Conservation (phyloP, 768 basidiomycete genomes). For the Psilocybe tampanensis region DNA sequence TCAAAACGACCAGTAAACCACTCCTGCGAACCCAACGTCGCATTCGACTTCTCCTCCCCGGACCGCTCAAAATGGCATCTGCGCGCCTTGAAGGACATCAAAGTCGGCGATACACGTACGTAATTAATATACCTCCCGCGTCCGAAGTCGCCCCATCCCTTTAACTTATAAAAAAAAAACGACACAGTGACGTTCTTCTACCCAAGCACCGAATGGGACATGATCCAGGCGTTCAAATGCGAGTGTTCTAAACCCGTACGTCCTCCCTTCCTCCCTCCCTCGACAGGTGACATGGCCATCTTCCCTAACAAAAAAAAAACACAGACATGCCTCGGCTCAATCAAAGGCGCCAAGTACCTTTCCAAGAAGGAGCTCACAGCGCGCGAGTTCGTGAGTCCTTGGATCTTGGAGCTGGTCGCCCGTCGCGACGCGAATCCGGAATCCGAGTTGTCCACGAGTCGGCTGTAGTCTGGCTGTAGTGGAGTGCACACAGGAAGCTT, state of each 20-base stretch:
- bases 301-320: neutral
- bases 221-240: slow-evolving; percentile 65
- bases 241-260: slow-evolving; percentile 46
- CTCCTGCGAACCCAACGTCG: slow-evolving; percentile 62
- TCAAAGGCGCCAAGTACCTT: slow-evolving; percentile 49
- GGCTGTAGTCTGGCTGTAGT: no score
- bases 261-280: neutral
- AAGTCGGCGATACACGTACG: slow-evolving; percentile 38
- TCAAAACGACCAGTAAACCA: slow-evolving; percentile 69
- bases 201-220: slow-evolving; percentile 71
- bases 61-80: slow-evolving; percentile 50
- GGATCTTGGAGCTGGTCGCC: slow-evolving; percentile 36
- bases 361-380: slow-evolving; percentile 35
- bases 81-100: slow-evolving; percentile 43
- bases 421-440: slow-evolving; percentile 24
- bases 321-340: slow-evolving; percentile 47
- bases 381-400: slow-evolving; percentile 43
- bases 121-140: neutral
- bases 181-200: slow-evolving; percentile 64
- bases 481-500: no score
- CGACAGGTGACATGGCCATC: no score
- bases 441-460: neutral
- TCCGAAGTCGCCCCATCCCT: no score
- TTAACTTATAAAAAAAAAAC: no score
- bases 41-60: slow-evolving; percentile 50